phyloP scores from a whole-genome alignment of 148 eudicot genomes.

The Silene conica region DNA sequence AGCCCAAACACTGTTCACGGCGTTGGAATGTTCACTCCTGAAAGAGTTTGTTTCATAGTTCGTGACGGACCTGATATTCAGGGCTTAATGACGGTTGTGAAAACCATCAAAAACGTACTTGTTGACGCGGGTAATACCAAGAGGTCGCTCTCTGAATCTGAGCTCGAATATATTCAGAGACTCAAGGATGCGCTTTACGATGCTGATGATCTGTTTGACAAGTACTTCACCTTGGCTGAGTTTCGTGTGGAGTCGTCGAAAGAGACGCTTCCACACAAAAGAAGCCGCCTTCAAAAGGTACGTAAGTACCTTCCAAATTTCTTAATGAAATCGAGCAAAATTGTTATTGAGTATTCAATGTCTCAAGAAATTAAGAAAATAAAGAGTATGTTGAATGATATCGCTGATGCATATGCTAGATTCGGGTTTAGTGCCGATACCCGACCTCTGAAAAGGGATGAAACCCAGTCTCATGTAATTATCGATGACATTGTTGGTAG shows the following conservation, averaged over 20 bases:
- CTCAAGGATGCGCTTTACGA: too few relatives aligned
- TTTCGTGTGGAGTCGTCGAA: too few relatives aligned
- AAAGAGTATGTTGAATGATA: constrained; percentile 9
- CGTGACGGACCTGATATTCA: too few relatives aligned
- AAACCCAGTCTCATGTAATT: constrained; percentile 7
- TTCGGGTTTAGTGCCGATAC: constrained; percentile 10
- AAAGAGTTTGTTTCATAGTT: too few relatives aligned
- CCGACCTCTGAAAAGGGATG: not conserved
- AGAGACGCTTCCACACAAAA: too few relatives aligned
- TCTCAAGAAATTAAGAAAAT: constrained; percentile 9
- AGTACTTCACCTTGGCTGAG: constrained; percentile 5
- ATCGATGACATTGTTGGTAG: constrained; percentile 25
- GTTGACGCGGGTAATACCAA: too few relatives aligned
- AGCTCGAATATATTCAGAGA: too few relatives aligned
- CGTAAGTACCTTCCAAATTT: constrained; percentile 14
- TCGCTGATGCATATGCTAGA: not conserved
- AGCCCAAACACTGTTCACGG: too few relatives aligned
- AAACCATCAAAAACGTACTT: too few relatives aligned
- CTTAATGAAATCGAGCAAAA: not conserved
- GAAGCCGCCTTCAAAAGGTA: constrained; percentile 10
- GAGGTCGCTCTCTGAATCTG: too few relatives aligned
- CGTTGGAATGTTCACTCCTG: too few relatives aligned
- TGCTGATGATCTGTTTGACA: constrained; percentile 3
- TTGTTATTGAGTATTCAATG: constrained; percentile 9
- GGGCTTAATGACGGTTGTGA: too few relatives aligned